A percentile compares a stretch with the other conserved stretches of the same genome.
Conservation (phyloP, 73 alveolate genomes). For the Blepharisma japonicum region DNA sequence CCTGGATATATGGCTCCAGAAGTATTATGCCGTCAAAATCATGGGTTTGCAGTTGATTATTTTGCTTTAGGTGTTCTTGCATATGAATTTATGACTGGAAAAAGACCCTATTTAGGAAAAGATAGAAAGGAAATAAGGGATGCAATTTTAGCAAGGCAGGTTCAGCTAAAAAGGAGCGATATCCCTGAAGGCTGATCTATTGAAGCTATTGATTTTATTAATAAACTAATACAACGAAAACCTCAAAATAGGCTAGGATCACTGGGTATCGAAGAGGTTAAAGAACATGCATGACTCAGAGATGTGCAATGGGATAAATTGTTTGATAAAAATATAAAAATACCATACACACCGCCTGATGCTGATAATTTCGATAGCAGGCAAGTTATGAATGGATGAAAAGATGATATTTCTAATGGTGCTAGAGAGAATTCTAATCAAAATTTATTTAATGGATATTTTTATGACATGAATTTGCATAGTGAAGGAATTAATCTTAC, state of each 20-base stretch:
- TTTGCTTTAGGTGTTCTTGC: slow-evolving; percentile 88
- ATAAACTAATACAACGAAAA: slow-evolving; percentile 76
- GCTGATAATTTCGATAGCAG: too few relatives aligned
- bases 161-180: slow-evolving; percentile 61
- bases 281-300: slow-evolving; percentile 81
- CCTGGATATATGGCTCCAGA: slow-evolving; percentile 53
- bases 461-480: too few relatives aligned
- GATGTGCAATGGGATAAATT: slow-evolving; percentile 79
- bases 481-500: too few relatives aligned
- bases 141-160: slow-evolving; percentile 57
- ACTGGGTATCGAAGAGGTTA: slow-evolving; percentile 79
- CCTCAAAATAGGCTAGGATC: slow-evolving; percentile 80
- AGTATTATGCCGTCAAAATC: slow-evolving; percentile 62
- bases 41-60: slow-evolving; percentile 78
- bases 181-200: slow-evolving; percentile 93
- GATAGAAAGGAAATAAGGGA: slow-evolving; percentile 72
- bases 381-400: too few relatives aligned
- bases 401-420: too few relatives aligned
- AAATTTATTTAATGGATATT: too few relatives aligned
- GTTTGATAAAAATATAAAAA: not conserved
- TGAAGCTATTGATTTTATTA: slow-evolving; percentile 93
- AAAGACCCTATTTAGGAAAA: slow-evolving; percentile 87
- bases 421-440: too few relatives aligned
- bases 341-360: slow-evolving; percentile 26
- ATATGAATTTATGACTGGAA: slow-evolving; percentile 75